Evolutionary conservation across 345 rosid genomes (phyloP).

Genomic region (Heritiera littoralis): DNA sequence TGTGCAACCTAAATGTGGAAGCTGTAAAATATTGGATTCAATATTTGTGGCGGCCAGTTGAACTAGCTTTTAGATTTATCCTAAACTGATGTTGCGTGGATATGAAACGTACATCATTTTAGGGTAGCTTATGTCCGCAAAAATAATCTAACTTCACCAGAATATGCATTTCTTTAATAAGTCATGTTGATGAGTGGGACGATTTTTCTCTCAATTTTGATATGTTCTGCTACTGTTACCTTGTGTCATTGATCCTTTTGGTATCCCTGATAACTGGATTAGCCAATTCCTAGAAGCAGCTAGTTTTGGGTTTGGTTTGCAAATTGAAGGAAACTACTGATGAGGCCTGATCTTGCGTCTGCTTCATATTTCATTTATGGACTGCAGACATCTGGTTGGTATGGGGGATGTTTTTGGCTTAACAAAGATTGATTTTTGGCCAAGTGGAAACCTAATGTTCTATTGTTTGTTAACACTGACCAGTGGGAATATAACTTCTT

Average conservation of each 20-base stretch:
- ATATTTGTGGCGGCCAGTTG: conserved; percentile 3
- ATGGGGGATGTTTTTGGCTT: conserved; percentile 7
- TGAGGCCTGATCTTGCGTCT: not conserved
- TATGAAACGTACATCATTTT: not conserved
- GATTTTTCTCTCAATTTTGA: conserved; percentile 26
- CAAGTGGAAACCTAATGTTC: not conserved
- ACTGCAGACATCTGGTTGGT: conserved; percentile 12
- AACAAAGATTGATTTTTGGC: conserved; percentile 17
- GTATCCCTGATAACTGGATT: conserved; percentile 23
- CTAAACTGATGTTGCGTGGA: not conserved
- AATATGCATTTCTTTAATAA: conserved; percentile 8
- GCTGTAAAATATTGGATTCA: conserved; percentile 7
- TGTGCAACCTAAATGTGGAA: conserved; percentile 22
- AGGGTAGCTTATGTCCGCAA: not conserved
- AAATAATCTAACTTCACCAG: not conserved
- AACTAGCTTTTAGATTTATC: not conserved
- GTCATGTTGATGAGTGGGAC: conserved; percentile 29
- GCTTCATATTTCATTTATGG: not conserved
- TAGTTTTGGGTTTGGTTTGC: conserved; percentile 10
- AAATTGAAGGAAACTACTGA: conserved; percentile 20
- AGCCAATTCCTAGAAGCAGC: conserved; percentile 22
- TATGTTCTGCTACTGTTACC: not conserved
- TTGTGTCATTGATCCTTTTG: not conserved
- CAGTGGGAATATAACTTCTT: conserved; percentile 11
- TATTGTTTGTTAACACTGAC: conserved; percentile 5